These are phyloP conservation scores for Diaporthe vaccinii DNA, from an alignment of 2,329 filamentous ascomycete genomes.

Conservation along the genomic window DNA sequence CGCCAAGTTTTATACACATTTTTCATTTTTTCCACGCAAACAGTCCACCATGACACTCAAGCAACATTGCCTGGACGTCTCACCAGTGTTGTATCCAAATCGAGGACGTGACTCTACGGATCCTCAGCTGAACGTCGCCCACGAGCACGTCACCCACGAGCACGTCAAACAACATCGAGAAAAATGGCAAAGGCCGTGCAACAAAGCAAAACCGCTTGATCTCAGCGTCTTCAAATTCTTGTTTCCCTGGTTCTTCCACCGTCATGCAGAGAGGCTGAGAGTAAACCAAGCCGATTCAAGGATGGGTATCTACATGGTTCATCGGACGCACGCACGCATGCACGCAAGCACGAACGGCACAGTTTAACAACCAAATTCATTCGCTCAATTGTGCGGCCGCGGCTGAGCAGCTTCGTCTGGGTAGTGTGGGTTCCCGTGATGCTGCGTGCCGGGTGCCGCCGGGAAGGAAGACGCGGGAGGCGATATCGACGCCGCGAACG, in stretches of 20 bases:
- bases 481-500: neutral
- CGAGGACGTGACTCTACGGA: too few relatives aligned
- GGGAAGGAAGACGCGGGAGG: neutral
- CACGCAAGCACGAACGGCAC: neutral
- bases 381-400: neutral
- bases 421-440: neutral
- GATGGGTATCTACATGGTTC: conserved; percentile 21
- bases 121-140: too few relatives aligned
- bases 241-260: too few relatives aligned
- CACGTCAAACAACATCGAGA: neutral
- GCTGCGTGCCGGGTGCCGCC: neutral
- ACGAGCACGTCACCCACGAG: too few relatives aligned
- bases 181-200: neutral
- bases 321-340: neutral
- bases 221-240: neutral
- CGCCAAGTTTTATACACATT: neutral
- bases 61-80: neutral
- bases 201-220: neutral
- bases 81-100: neutral
- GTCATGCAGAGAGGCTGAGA: neutral
- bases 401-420: conserved; percentile 17
- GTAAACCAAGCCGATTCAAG: neutral
- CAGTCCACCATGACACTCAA: neutral
- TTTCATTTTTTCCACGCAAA: neutral
- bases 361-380: neutral